Conservation (phyloP, 345 rosid species). For the Leavenworthia alabamica region DNA sequence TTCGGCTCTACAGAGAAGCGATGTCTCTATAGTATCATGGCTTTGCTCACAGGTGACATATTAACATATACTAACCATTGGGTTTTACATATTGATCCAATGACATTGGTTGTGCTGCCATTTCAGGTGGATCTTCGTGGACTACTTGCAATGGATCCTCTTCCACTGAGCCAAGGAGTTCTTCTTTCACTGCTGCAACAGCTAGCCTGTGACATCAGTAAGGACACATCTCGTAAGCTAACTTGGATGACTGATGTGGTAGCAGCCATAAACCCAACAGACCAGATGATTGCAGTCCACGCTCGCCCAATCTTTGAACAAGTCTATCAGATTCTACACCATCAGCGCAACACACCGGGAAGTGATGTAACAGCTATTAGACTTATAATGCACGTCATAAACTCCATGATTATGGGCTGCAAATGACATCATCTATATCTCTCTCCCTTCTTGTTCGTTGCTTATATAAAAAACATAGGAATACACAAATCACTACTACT, state of each 20-base stretch:
- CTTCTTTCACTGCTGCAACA: slow-evolving; percentile 78
- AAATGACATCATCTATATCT: no score
- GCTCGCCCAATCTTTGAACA: no score
- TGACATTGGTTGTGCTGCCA: not conserved
- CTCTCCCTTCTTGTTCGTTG: not conserved
- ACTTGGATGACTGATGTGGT: slow-evolving; percentile 82
- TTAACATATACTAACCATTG: no score
- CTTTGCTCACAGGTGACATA: slow-evolving; percentile 64
- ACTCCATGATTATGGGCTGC: slow-evolving; percentile 51
- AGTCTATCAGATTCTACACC: slow-evolving; percentile 54
- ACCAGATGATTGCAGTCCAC: no score
- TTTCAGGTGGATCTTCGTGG: slow-evolving; percentile 60
- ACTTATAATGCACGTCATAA: slow-evolving; percentile 61
- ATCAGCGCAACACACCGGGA: slow-evolving; percentile 44
- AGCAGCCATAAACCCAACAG: slow-evolving; percentile 59
- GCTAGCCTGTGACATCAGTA: slow-evolving; percentile 63
- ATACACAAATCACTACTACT: not conserved
- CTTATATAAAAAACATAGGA: slow-evolving; percentile 21
- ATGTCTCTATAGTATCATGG: slow-evolving; percentile 75
- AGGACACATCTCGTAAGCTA: slow-evolving; percentile 53
- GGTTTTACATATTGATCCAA: no score
- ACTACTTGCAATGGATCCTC: slow-evolving; percentile 46
- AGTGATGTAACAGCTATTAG: slow-evolving; percentile 48
- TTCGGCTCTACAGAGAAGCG: slow-evolving; percentile 65
- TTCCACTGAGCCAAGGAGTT: slow-evolving; percentile 84